Conservation (phyloP, 2,329 filamentous ascomycete genomes). For the Pyrenochaeta sp. region DNA sequence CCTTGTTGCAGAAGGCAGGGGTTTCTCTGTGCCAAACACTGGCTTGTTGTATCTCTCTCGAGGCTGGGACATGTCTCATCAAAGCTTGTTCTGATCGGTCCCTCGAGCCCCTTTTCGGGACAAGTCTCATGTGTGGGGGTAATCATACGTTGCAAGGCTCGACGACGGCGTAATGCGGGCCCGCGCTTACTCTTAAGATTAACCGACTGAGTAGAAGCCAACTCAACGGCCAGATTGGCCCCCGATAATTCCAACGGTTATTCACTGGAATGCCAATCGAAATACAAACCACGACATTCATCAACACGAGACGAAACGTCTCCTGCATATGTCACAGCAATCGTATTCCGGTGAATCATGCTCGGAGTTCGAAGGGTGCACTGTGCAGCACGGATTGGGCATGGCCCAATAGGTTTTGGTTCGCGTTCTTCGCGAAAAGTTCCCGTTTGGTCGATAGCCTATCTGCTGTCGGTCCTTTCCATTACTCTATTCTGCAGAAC, state of each 20-base stretch:
- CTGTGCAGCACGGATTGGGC: too few relatives aligned
- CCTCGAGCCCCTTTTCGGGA: conserved; percentile 15
- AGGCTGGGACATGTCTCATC: conserved; percentile 25
- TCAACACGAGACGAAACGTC: conserved; percentile 27
- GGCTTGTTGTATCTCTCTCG: not conserved
- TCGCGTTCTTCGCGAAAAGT: conserved; percentile 36
- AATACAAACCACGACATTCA: conserved; percentile 8
- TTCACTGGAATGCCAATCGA: conserved; percentile 29
- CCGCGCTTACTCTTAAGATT: conserved; percentile 40
- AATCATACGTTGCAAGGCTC: conserved; percentile 2
- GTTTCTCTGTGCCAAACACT: not conserved
- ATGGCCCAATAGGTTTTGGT: conserved; percentile 19
- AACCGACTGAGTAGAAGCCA: conserved; percentile 18
- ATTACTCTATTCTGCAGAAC: conserved; percentile 15
- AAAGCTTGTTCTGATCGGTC: conserved; percentile 19
- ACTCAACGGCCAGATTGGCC: conserved; percentile 12
- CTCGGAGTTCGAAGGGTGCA: conserved; percentile 8
- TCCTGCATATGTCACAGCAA: conserved; percentile 23
- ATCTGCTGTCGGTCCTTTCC: conserved; percentile 18
- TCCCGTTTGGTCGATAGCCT: conserved; percentile 22
- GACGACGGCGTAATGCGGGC: conserved; percentile 25
- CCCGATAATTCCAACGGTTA: conserved; percentile 26
- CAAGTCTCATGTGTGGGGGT: conserved; percentile 13
- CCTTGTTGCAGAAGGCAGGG: conserved; percentile 4
- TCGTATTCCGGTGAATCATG: conserved; percentile 24